Evolutionary conservation across 305 asterid species (phyloP), one percentile per base, ranked within the genome.

Genomic region (Solanum chacoense): DNA sequence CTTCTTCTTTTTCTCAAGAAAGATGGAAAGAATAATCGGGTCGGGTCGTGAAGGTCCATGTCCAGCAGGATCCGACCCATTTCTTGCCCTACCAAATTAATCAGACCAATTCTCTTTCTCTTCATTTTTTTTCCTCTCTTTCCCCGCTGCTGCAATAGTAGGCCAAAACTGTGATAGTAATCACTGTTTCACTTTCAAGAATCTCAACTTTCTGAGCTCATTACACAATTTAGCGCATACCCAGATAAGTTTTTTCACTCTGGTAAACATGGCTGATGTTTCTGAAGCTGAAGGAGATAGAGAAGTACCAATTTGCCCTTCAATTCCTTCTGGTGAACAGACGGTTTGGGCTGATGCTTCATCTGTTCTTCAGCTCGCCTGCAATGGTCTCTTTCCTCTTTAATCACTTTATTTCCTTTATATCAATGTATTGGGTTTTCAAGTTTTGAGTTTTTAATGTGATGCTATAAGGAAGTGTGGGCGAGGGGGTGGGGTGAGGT

Each of bases 281-380:
- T 45, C 22, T 42, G 94, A 89, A 88, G 88, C 84, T n/a, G 92
- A 89, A 55, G 89, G 91, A 89, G 89, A 85, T 36, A 91, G 90
- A 32, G 92, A 93, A 69, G 89, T 86, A 37, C 93, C 94, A 63
- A 24, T 89, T 77, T 91, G 88, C 89, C 94, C 96, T 91, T 92
- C 95, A 67, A 92, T 95, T 81, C 94, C 98, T 88, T 93, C 96
- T 84, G 95, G 92, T 81, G 94, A 91, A 92, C 97, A 94, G 88
- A 91, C 96, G 69, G 96, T 92, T 85, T 96, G 99, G 99, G 94
- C 92, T 28, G 99, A 97, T 85, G 95, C 93, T 89, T 97, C 99
- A 31, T 67, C 95, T 87, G 94, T 97, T 86, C 91, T 97, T 42
- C 91, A 89, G 29, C 95, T 91, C 85, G 98, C 98, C 40, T 94